phyloP scores from a whole-genome alignment of 2,329 filamentous ascomycete genomes.

The Sporothrix luriei region DNA sequence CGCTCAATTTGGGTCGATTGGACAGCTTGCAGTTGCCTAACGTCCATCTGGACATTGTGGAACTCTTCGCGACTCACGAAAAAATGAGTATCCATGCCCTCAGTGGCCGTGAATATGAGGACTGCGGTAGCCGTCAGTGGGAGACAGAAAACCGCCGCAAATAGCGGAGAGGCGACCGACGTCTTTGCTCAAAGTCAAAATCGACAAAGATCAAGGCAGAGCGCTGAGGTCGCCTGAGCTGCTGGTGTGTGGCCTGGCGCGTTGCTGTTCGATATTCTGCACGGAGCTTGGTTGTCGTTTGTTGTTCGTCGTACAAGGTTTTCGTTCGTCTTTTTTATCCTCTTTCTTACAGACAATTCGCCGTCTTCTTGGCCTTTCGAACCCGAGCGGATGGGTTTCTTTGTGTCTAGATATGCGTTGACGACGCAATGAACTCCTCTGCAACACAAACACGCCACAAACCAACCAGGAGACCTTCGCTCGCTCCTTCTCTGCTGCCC shows the following conservation, averaged over 20 bases:
- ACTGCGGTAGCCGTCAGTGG: neutral
- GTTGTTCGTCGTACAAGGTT: neutral
- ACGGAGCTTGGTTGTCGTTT: neutral
- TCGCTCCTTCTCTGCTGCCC: slow-evolving; percentile 12
- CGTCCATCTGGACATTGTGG: slow-evolving; percentile 69
- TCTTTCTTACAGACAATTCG: neutral
- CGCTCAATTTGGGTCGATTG: slow-evolving; percentile 66
- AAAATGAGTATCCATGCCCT: slow-evolving; percentile 66
- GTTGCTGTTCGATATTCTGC: neutral
- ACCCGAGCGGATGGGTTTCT: neutral
- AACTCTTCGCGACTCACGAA: slow-evolving; percentile 64
- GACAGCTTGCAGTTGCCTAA: slow-evolving; percentile 67
- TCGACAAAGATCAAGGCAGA: neutral
- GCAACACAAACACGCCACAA: neutral
- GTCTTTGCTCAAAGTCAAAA: neutral
- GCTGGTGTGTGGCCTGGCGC: neutral
- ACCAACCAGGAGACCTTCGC: neutral
- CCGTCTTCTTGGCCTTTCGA: neutral
- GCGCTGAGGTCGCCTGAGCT: neutral
- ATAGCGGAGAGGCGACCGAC: neutral
- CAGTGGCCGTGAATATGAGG: slow-evolving; percentile 26
- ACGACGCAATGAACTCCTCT: neutral
- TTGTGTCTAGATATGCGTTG: neutral
- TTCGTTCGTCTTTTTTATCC: neutral
- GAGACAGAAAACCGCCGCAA: neutral